These are phyloP conservation scores for Simplicillium aogashimaense DNA, from an alignment of 2,329 filamentous ascomycete genomes.

Conservation along the genomic window DNA sequence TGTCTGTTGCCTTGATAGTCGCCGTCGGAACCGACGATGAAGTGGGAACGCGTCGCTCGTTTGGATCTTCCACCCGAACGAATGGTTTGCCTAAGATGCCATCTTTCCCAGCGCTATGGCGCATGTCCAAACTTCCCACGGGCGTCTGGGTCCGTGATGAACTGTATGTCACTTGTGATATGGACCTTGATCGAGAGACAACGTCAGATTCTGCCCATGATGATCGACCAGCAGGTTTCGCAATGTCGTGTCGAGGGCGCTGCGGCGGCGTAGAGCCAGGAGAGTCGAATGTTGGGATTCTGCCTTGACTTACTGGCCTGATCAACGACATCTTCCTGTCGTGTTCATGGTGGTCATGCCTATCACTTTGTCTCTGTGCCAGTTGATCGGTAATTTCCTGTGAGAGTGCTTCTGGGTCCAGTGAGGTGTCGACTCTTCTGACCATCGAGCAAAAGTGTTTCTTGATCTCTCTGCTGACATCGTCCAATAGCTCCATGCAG, in stretches of 20 bases:
- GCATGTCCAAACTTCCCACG: slow-evolving; percentile 10
- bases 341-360: too few relatives aligned
- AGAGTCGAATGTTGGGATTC: too few relatives aligned
- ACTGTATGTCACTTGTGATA: slow-evolving; percentile 8
- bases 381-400: slow-evolving; percentile 32
- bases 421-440: slow-evolving; percentile 25
- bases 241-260: neutral
- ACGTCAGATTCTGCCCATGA: slow-evolving; percentile 5
- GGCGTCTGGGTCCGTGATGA: slow-evolving; percentile 13
- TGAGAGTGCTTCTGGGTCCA: slow-evolving; percentile 33
- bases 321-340: too few relatives aligned
- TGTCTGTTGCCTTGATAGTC: slow-evolving; percentile 1
- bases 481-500: too few relatives aligned
- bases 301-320: too few relatives aligned
- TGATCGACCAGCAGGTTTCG: too few relatives aligned
- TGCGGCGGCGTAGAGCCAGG: slow-evolving; percentile 3
- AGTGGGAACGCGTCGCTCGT: slow-evolving; percentile 16
- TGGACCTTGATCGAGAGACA: slow-evolving; percentile 10
- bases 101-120: slow-evolving; percentile 25
- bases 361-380: neutral
- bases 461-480: too few relatives aligned
- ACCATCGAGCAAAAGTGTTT: slow-evolving; percentile 29
- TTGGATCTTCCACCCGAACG: slow-evolving; percentile 31
- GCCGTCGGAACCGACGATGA: slow-evolving; percentile 14
- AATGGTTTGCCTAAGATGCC: slow-evolving; percentile 47